Evolutionary conservation across 2,329 filamentous ascomycete genomes (phyloP).

Genomic region (Aspergillus quadricinctus): DNA sequence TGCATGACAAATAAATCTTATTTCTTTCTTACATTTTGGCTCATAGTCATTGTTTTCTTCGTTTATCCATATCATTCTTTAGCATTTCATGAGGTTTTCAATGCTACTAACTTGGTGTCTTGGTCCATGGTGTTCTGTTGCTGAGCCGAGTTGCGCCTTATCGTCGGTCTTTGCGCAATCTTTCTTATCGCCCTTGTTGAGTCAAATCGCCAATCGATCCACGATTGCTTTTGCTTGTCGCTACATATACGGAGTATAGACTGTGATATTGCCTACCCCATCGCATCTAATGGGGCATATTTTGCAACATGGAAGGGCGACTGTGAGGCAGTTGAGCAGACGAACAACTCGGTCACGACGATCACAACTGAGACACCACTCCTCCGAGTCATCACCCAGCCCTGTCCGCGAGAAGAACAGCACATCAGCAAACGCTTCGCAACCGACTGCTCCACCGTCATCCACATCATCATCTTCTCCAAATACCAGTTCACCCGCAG

Average conservation of each 20-base stretch:
- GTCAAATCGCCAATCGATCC: neutral
- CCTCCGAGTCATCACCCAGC: neutral
- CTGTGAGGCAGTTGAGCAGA: neutral
- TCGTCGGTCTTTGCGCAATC: neutral
- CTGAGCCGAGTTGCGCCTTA: neutral
- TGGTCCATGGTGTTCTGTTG: neutral
- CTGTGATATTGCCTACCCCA: neutral
- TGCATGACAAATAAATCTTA: neutral
- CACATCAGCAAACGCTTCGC: neutral
- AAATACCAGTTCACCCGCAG: neutral
- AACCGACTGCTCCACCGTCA: neutral
- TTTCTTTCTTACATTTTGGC: neutral
- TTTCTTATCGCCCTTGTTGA: neutral
- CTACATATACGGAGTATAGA: neutral
- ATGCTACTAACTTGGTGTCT: neutral
- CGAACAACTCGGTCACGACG: neutral
- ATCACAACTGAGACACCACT: neutral
- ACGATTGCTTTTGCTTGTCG: neutral
- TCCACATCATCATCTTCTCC: neutral
- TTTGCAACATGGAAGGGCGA: neutral
- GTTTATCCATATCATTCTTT: neutral
- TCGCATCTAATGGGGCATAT: neutral
- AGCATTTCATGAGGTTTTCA: neutral
- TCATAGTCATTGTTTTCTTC: neutral
- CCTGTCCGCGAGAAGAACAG: neutral